A percentile compares a stretch with the other conserved stretches of the same genome.
Evolutionary conservation across 495 filamentous ascomycete species (phyloP).

Genomic region (Friedmanniomyces simplex): DNA sequence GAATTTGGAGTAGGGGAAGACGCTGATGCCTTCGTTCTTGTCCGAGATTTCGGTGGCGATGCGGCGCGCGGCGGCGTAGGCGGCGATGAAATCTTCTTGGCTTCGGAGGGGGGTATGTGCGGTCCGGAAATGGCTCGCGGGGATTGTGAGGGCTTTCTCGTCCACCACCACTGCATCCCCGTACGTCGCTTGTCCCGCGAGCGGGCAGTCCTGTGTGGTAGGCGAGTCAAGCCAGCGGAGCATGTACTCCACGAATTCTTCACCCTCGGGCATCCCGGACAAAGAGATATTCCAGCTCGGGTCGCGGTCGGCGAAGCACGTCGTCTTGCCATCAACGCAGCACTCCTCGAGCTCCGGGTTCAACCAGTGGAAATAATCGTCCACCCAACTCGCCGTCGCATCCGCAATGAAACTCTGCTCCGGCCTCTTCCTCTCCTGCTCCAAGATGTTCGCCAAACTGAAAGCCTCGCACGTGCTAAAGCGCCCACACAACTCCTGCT

Average conservation of each 20-base stretch:
- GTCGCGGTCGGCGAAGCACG: constrained; percentile 66
- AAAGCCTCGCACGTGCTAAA: constrained; percentile 77
- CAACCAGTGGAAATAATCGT: constrained; percentile 93
- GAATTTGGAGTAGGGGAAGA: constrained; percentile 93
- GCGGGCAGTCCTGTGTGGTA: constrained; percentile 70
- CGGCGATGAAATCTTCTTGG: constrained; percentile 87
- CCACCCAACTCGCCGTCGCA: constrained; percentile 90
- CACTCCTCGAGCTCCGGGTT: constrained; percentile 75
- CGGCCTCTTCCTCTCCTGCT: constrained; percentile 82
- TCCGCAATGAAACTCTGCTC: constrained; percentile 87
- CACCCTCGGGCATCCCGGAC: constrained; percentile 79
- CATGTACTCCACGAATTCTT: constrained; percentile 79
- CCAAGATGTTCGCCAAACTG: constrained; percentile 77
- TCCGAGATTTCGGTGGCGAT: constrained; percentile 65
- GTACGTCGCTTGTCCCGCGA: constrained; percentile 82
- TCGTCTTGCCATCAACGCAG: constrained; percentile 49
- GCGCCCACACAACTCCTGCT: constrained; percentile 80
- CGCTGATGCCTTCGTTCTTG: constrained; percentile 51
- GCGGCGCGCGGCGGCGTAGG: constrained; percentile 80
- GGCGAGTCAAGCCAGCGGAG: constrained; percentile 71
- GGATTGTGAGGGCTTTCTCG: constrained; percentile 48
- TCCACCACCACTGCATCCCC: constrained; percentile 77
- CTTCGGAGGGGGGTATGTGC: constrained; percentile 73
- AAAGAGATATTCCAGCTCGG: constrained; percentile 83
- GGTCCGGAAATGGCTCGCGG: constrained; percentile 83